A percentile compares a stretch with the other conserved stretches of the same genome.
Evolutionary conservation across 2,329 filamentous ascomycete species (phyloP).

Genomic region (Curvularia sp.): DNA sequence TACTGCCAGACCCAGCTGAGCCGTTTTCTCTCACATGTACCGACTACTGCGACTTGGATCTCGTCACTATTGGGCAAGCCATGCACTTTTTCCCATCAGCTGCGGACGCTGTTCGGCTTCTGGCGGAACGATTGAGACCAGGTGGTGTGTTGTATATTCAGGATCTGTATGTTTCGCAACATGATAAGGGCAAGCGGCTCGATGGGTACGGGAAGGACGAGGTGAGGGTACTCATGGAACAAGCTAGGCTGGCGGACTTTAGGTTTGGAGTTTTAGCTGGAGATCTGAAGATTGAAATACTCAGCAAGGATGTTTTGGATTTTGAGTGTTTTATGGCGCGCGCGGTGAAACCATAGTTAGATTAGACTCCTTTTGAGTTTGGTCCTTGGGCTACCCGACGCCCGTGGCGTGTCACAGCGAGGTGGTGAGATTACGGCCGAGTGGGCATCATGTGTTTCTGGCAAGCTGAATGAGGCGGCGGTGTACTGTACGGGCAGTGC

Average conservation of each 20-base stretch:
- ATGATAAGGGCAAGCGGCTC: neutral
- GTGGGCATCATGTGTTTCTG: neutral
- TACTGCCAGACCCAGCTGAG: neutral
- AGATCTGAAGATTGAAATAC: neutral
- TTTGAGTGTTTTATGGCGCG: neutral
- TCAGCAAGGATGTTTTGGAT: neutral
- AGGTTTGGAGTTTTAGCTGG: neutral
- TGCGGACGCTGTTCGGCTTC: neutral
- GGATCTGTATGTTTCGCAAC: constrained; percentile 5
- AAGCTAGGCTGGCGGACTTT: neutral
- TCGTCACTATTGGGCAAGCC: constrained; percentile 4
- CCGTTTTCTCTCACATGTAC: neutral
- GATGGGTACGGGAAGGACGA: neutral
- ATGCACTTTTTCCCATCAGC: neutral
- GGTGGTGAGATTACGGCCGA: neutral
- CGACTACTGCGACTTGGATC: neutral
- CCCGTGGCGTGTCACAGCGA: too few relatives aligned
- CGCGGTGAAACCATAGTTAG: neutral
- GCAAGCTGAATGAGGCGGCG: neutral
- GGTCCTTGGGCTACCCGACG: neutral
- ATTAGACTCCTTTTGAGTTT: neutral
- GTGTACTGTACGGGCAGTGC: neutral
- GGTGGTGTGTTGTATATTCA: constrained; percentile 16
- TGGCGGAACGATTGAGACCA: neutral
- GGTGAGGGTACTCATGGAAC: neutral